Evolutionary conservation across 305 asterid species (phyloP).

Genomic region (Fraxinus nigra): DNA sequence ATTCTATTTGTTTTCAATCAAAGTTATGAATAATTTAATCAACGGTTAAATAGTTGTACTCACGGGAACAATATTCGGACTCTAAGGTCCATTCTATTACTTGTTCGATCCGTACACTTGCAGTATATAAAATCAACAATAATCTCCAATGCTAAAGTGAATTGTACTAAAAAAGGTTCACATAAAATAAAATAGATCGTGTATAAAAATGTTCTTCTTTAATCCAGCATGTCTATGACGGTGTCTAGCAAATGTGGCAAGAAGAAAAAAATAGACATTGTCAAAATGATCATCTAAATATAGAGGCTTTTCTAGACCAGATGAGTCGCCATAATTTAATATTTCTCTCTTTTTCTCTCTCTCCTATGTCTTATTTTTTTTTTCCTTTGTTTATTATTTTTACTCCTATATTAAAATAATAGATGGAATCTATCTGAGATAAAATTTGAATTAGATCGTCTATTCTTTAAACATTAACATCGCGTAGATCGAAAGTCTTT

Average conservation of each 20-base stretch:
- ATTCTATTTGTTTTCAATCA: too few species aligned
- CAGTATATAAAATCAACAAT: too few species aligned
- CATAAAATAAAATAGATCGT: not conserved
- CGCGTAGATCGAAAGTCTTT: not conserved
- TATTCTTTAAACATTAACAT: too few species aligned
- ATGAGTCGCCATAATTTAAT: not conserved
- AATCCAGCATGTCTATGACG: not conserved
- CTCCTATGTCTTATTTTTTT: not conserved
- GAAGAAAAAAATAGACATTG: not conserved
- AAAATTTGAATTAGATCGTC: not conserved
- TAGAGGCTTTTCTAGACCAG: not conserved
- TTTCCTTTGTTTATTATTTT: too few species aligned
- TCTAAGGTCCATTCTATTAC: too few species aligned
- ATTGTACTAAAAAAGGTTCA: not conserved
- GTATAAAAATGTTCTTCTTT: not conserved
- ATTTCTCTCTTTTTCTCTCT: too few species aligned
- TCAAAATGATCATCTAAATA: not conserved
- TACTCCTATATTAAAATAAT: not conserved
- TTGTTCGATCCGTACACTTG: too few species aligned
- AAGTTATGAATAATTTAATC: too few species aligned
- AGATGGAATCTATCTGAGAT: not conserved
- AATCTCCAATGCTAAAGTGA: not conserved
- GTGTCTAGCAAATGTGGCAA: not conserved
- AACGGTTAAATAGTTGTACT: too few species aligned
- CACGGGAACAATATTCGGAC: too few species aligned